These are phyloP conservation scores for Besnoitia besnoiti DNA, from an alignment of 169 alveolate species.

Conservation along the genomic window DNA sequence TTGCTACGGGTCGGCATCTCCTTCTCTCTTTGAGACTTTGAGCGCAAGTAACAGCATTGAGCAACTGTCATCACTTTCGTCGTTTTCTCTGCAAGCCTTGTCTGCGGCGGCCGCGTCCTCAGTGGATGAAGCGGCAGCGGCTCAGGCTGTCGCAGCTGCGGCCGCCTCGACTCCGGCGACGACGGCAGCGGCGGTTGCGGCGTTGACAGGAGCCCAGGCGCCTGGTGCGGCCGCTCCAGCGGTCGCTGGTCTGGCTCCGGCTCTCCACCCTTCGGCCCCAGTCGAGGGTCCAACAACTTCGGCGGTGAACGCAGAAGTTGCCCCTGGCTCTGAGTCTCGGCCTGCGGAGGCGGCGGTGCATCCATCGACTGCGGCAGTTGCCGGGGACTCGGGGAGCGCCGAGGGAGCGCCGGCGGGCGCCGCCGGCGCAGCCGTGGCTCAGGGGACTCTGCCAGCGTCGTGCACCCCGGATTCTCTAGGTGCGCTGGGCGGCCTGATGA, in stretches of 20 bases:
- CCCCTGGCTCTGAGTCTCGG: too few relatives aligned
- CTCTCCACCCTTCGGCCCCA: background rate
- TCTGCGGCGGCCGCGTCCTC: conserved; percentile 32
- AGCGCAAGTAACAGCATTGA: conserved; percentile 25
- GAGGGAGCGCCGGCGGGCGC: background rate
- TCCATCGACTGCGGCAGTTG: background rate
- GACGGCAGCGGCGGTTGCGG: background rate
- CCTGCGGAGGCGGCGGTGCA: background rate
- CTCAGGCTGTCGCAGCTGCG: background rate
- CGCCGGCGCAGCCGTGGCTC: background rate
- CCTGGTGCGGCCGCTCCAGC: background rate
- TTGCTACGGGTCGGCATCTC: conserved; percentile 6
- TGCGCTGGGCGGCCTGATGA: background rate
- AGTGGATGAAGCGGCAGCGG: background rate
- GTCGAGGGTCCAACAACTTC: background rate
- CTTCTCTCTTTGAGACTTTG: conserved; percentile 36
- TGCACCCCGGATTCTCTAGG: background rate
- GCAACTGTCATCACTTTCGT: conserved; percentile 28
- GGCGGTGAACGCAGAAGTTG: background rate
- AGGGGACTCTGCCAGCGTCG: background rate
- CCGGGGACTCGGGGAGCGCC: background rate
- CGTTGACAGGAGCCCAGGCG: background rate
- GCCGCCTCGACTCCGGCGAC: background rate
- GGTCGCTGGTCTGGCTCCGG: background rate
- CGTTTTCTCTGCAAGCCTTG: conserved; percentile 36